A percentile compares a stretch with the other conserved stretches of the same genome.
phyloP scores from a whole-genome alignment of 225 moss, liverwort and hornwort genomes.

The Lunularia cruciata region DNA sequence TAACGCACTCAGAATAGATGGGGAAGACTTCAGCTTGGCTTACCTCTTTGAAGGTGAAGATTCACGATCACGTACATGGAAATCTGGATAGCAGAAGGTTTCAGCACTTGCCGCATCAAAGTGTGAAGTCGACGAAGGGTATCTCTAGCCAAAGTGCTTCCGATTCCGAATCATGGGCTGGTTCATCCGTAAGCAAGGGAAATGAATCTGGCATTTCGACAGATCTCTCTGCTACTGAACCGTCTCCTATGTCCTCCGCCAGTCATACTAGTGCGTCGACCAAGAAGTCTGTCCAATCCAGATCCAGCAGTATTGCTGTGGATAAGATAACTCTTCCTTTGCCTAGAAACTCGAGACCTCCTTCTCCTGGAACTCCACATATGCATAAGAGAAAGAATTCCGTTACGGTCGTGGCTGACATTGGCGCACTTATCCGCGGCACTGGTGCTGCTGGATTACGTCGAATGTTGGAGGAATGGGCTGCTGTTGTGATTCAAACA shows the following conservation, averaged over 20 bases:
- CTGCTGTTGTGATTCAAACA: constrained; percentile 16
- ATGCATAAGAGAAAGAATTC: neutral
- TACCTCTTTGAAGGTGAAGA: constrained; percentile 4
- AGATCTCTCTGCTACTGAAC: too few species aligned
- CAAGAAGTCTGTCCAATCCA: neutral
- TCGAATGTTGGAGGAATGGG: constrained; percentile 23
- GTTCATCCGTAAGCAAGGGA: neutral
- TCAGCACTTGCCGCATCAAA: neutral
- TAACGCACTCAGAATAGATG: neutral
- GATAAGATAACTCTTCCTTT: neutral
- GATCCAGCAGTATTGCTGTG: too few species aligned
- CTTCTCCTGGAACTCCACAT: neutral
- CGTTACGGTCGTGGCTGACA: neutral
- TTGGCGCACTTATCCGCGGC: constrained; percentile 3
- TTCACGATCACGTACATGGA: neutral
- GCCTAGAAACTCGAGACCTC: neutral
- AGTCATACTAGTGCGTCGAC: neutral
- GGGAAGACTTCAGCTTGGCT: constrained; percentile 11
- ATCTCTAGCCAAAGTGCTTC: neutral
- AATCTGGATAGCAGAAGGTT: constrained; percentile 1
- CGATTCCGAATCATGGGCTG: neutral
- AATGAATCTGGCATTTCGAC: neutral
- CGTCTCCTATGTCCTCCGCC: too few species aligned
- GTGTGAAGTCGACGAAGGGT: neutral
- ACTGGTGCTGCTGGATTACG: constrained; percentile 5